Base-by-base conservation (phyloP, 2,329 filamentous ascomycete species). In the Biscogniauxia mediterranea region DNA sequence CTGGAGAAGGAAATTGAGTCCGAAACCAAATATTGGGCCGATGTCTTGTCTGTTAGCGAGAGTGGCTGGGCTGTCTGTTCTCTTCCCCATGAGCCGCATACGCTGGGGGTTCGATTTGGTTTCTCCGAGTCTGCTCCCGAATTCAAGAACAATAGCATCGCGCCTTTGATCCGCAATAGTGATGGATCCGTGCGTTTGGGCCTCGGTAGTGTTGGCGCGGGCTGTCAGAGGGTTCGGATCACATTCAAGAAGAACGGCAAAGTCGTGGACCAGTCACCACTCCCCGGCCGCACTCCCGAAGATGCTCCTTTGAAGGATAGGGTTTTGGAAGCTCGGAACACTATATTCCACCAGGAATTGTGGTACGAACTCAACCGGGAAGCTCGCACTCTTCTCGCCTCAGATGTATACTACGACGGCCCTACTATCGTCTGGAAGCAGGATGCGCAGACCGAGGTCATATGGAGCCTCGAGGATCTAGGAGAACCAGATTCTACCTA, bases 321-420 rank as follows among this genome's bases (percentile, higher is more conserved):
- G 9, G 90, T 96, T 32, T 84, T 89, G 19, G 85, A 91, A 68
- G 90, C 91, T 2, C 84, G 91, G 60, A 90, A 95, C 74, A 92
- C 90, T 55, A 82, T 94, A 20, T 93, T 91, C 69, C 87, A 91
- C 26, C 89, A 93, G 71, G 95, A 99, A 73, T 79, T 99, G 1
- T 97, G 93, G 83, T 88, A 96, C 68, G 95, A 99, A 76, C 81
- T 98, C 62, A 88, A 89, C 57, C 85, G 92, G 19, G 95, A 99
- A 76, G 88, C 90, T 0, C 89, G 93, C 17, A 83, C 83, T 0
- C 80, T 97, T 21, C 82, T 89, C 2, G 86, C 88, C 11, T 88
- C 91, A 62, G 86, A 89, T 9, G 88, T 97, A 13, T 83, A 83
- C 25, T 83, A 88, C 15, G 82, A 85, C 42, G 86, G 83, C 15